phyloP scores from a whole-genome alignment of 768 basidiomycete species.

The Amanita rimosa region DNA sequence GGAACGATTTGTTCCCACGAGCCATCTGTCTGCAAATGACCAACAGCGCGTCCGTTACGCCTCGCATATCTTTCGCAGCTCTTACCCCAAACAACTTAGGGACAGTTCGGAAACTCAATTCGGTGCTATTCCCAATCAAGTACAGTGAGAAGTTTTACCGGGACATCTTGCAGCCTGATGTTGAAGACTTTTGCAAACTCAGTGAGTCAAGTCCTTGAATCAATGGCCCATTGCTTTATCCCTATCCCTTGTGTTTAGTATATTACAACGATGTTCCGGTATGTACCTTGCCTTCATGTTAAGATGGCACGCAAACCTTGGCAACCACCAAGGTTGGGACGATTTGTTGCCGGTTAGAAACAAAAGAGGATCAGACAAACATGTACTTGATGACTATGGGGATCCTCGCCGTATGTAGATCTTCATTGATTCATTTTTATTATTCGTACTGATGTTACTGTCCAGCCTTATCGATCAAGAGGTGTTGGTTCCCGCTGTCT shows the following conservation, averaged over 20 bases:
- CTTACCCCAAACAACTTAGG: slow-evolving; percentile 79
- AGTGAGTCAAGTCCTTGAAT: too few relatives aligned
- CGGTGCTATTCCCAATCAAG: slow-evolving; percentile 80
- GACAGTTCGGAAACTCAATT: slow-evolving; percentile 56
- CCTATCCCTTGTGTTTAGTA: slow-evolving; percentile 37
- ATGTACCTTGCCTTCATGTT: slow-evolving; percentile 13
- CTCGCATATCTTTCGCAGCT: slow-evolving; percentile 59
- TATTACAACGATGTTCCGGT: slow-evolving; percentile 88
- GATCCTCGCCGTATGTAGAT: slow-evolving; percentile 61
- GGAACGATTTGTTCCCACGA: background rate
- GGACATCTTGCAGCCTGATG: slow-evolving; percentile 64
- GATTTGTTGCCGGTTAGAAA: slow-evolving; percentile 77
- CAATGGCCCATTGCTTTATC: too few relatives aligned
- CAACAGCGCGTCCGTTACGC: slow-evolving; percentile 11
- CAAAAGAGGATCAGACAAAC: slow-evolving; percentile 39
- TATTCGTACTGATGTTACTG: background rate
- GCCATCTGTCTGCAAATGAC: slow-evolving; percentile 11
- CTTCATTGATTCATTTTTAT: background rate
- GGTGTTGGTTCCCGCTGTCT: slow-evolving; percentile 66
- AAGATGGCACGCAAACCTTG: slow-evolving; percentile 9
- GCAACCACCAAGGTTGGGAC: slow-evolving; percentile 49
- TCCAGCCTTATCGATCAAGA: slow-evolving; percentile 77
- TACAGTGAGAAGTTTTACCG: slow-evolving; percentile 85
- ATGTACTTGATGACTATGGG: slow-evolving; percentile 92
- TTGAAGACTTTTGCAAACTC: slow-evolving; percentile 83